A percentile compares a stretch with the other conserved stretches of the same genome.
These are phyloP conservation scores for Aspergillus avenaceus DNA, from an alignment of 495 filamentous ascomycete genomes.

Conservation along the genomic window DNA sequence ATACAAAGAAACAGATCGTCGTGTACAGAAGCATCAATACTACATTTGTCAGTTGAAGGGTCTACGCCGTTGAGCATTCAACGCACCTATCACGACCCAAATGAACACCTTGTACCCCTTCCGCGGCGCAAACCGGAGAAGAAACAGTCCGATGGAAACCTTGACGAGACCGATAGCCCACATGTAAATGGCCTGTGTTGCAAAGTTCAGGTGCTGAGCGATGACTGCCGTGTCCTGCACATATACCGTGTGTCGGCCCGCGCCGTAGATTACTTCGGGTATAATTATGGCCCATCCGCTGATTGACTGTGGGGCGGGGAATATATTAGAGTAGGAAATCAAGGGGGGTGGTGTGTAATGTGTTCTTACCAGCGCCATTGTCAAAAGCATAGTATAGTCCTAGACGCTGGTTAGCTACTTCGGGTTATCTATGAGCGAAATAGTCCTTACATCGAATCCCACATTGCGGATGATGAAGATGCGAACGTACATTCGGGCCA, in stretches of 20 bases:
- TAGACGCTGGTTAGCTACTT: not conserved
- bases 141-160: slow-evolving; percentile 42
- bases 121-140: slow-evolving; percentile 35
- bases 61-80: slow-evolving; percentile 3
- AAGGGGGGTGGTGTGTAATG: not conserved
- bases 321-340: not conserved
- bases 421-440: not conserved
- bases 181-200: slow-evolving; percentile 37
- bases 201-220: slow-evolving; percentile 41
- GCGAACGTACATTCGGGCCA: slow-evolving; percentile 37
- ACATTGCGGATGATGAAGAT: slow-evolving; percentile 29
- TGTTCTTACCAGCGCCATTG: slow-evolving; percentile 25
- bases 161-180: slow-evolving; percentile 41
- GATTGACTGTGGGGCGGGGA: slow-evolving; percentile 15
- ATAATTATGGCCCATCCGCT: slow-evolving; percentile 29
- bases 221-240: slow-evolving; percentile 26
- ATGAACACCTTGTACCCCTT: slow-evolving; percentile 33
- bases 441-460: slow-evolving; percentile 29
- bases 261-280: slow-evolving; percentile 34
- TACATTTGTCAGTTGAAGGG: no score
- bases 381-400: slow-evolving; percentile 36
- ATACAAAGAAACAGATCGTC: slow-evolving; percentile 22
- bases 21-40: slow-evolving; percentile 39
- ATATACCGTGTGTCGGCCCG: slow-evolving; percentile 33
- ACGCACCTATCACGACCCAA: slow-evolving; percentile 20